phyloP scores from a whole-genome alignment of 371 early-diverging fungal genomes.

The Sporodiniella umbellata region DNA sequence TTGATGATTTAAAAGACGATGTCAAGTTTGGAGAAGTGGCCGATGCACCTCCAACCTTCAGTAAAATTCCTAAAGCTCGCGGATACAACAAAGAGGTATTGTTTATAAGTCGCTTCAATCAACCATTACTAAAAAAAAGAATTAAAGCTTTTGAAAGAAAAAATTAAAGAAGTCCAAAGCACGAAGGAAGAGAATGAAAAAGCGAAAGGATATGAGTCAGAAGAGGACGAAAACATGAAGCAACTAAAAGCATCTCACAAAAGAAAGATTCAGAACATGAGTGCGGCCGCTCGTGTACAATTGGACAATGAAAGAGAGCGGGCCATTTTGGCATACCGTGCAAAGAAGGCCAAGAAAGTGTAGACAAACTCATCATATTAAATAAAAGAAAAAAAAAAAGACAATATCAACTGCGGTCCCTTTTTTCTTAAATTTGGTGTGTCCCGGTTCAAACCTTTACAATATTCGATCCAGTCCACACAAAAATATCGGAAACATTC shows the following conservation, averaged over 20 bases:
- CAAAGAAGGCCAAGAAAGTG: conserved; percentile 43
- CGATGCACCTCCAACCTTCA: conserved; percentile 52
- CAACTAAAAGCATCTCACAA: conserved; percentile 44
- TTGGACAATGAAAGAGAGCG: conserved; percentile 43
- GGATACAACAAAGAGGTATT: conserved; percentile 40
- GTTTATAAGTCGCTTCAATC: no score
- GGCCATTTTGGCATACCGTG: conserved; percentile 42
- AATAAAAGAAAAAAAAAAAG: background rate
- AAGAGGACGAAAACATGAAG: conserved; percentile 49
- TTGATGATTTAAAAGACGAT: conserved; percentile 50
- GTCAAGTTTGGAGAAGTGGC: conserved; percentile 60
- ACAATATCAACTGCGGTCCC: no score
- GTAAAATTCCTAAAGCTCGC: conserved; percentile 47
- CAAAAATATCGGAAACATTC: conserved; percentile 2
- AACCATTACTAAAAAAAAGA: no score
- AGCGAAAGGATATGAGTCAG: conserved; percentile 28
- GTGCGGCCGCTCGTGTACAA: conserved; percentile 36
- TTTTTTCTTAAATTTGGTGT: no score
- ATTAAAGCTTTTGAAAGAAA: conserved; percentile 20
- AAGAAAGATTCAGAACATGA: conserved; percentile 41
- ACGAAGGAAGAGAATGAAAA: conserved; percentile 14
- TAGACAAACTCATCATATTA: background rate
- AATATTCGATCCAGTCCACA: conserved; percentile 5
- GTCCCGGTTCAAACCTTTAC: no score
- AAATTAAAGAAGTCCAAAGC: conserved; percentile 18